Percentiles rank a stretch among this genome's conserved stretches.
phyloP scores from a whole-genome alignment of 1,284 basidiomycete species.

The Ganoderma multipileum region DNA sequence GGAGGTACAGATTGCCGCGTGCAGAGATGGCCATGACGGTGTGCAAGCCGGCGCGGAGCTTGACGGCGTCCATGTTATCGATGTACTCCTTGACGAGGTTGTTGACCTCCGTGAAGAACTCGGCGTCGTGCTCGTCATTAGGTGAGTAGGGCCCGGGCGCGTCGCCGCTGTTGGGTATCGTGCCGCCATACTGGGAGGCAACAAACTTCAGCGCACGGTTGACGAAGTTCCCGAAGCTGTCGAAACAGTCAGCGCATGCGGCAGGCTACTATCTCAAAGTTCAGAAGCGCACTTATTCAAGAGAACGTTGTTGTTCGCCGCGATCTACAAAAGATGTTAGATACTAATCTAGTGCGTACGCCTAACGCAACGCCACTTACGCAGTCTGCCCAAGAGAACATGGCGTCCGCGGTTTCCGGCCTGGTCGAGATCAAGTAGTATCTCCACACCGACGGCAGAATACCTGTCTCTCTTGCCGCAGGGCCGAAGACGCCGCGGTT shows the following conservation, averaged over 20 bases:
- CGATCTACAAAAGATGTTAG: conserved; percentile 58
- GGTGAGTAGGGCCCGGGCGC: conserved; percentile 70
- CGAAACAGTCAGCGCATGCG: conserved; percentile 16
- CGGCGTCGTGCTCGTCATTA: conserved; percentile 73
- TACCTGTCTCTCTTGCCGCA: conserved; percentile 91
- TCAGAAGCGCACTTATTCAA: conserved; percentile 82
- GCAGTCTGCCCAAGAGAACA: conserved; percentile 98
- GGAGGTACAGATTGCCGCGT: conserved; percentile 95
- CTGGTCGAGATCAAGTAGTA: conserved; percentile 95
- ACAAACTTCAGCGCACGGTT: conserved; percentile 96
- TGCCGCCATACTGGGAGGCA: conserved; percentile 83
- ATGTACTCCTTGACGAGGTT: conserved; percentile 82
- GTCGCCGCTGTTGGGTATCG: conserved; percentile 83
- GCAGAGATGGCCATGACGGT: conserved; percentile 91
- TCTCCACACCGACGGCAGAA: conserved; percentile 95
- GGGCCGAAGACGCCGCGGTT: conserved; percentile 98
- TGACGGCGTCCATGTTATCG: conserved; percentile 91
- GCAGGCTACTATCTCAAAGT: not conserved
- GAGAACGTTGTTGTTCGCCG: conserved; percentile 93
- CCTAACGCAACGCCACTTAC: conserved; percentile 52
- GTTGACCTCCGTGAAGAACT: conserved; percentile 88
- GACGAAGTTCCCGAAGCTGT: conserved; percentile 95
- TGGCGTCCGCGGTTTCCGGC: conserved; percentile 93
- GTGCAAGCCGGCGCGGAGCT: conserved; percentile 88
- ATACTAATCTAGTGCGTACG: not conserved